A percentile compares a stretch with the other conserved stretches of the same genome.
Evolutionary conservation across 176 grass and related monocot genomes (phyloP).

Genomic region (Guadua angustifolia): DNA sequence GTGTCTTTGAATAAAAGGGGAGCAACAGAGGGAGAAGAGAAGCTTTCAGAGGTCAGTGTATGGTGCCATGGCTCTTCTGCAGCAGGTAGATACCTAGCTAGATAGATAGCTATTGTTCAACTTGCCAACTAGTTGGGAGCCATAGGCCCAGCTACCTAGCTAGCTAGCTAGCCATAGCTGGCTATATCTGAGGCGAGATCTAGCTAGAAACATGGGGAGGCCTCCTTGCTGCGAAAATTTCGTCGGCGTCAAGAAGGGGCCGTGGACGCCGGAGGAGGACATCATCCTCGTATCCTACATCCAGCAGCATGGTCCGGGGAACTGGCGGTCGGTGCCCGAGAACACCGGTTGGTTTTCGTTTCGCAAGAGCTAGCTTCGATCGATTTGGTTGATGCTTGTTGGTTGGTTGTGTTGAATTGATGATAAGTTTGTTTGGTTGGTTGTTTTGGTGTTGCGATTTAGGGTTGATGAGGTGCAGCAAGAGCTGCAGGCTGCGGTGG

Average conservation of each 20-base stretch:
- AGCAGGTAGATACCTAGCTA: conserved; percentile 15
- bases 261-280: conserved; percentile 66
- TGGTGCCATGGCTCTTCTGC: conserved; percentile 29
- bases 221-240: conserved; percentile 58
- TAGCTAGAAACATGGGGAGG: conserved; percentile 49
- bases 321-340: conserved; percentile 57
- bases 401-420: not conserved
- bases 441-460: not conserved
- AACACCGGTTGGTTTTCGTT: conserved; percentile 42
- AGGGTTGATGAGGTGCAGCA: conserved; percentile 71
- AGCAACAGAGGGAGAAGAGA: not conserved
- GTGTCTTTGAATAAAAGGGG: too few relatives aligned
- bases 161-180: not conserved
- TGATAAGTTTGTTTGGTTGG: not conserved
- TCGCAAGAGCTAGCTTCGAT: too few relatives aligned
- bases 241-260: conserved; percentile 59
- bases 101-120: not conserved
- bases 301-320: conserved; percentile 63
- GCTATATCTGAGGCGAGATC: not conserved
- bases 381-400: not conserved
- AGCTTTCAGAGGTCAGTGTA: conserved; percentile 33
- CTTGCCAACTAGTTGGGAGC: not conserved
- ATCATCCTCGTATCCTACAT: conserved; percentile 70
- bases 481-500: conserved; percentile 64
- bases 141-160: not conserved